Evolutionary conservation across 331 rosid species (phyloP), one percentile per base, ranked within the genome.

Genomic region (Erythrophleum ivorense): DNA sequence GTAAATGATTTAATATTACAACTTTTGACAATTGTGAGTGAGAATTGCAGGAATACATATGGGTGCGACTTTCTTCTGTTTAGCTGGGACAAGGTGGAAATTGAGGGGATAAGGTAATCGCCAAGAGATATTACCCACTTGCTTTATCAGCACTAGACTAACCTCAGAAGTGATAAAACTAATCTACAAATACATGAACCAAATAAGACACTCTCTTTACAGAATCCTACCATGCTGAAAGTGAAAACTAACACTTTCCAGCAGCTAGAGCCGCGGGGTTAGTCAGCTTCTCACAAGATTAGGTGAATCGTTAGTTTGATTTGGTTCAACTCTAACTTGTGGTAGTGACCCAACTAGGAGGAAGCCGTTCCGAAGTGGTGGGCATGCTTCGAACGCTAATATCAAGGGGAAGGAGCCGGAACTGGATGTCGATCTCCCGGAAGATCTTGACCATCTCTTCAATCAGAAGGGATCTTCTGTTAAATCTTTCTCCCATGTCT

Each of bases 361-460:
- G 92, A 83, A 86, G 78, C 38, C 90, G 84, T 1, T 86, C 81
- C 21, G 94, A 80, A 79, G 88, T 59, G 69, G 89, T 80, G 53
- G 98, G 98, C 86, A 88, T 53, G 73, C 84, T 64, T 0, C 97
- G 84, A 48, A 96, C 82, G 7, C 82, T 93, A 24, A 94, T 86
- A 79, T 96, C 99, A 0, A 86, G 14, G 0, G 99, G 97, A 71
- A 84, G 63, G 21, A 96, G 85, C 2, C 99, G 95, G 80, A 84
- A 92, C 11, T 91, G 91, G 57, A 96, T 87, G 83, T 96, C 99
- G 1, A 90, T 89, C 66, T 96, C 99, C 76, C 78, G 75, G 87
- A 92, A 88, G 81, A 91, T 86, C 89, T 88, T 91, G 21, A 86
- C 65, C 88, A 96, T 81, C 87, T 94, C 97, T 84, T 96, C 99